Base-by-base conservation (phyloP, 305 asterid species). In the Rubia balearica region DNA sequence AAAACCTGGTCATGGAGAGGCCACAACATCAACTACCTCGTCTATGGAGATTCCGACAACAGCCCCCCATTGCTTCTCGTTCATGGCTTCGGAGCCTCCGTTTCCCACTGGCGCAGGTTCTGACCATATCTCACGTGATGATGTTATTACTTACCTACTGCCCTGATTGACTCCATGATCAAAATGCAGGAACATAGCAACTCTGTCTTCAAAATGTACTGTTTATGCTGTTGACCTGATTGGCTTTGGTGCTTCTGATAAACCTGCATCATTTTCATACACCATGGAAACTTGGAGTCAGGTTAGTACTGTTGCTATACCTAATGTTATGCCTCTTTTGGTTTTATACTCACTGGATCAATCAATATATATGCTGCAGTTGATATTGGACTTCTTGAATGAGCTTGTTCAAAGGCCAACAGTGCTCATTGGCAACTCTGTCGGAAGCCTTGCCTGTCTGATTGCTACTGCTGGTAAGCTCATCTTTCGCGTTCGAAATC, bases 201-300 rank as follows among this genome's bases (percentile, higher is more conserved):
- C 84, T 2, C 79, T 93, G 42, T 91, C 96, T 78, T 88, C 81
- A 73, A 78, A 72, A 67, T 77, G 76, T 73, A 87, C 81, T 5
- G 97, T 90, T 51, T 93, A 86, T 55, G 95, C 96, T 73, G 79
- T 93, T 67, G 97, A 93, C 80, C 98, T 93, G 75, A 85, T 93
- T 65, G 97, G 97, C 59, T 93, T 93, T 79, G 98, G 98, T 78
- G 96, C 85, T 79, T 90, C 98, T 63, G 97, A 93, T 75, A 93
- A 93, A 83, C 98, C 98, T 45, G 76, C 70, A 14, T 92, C 96
- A 45, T 93, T 88, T 79, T 78, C 78, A 38, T 93, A 90, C 72
- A 61, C 96, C 75, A 90, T 85, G 92, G 97, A 90, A 82, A 41
- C 71, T 14, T 93, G 97, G 97, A 85, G 92, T 71, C 81, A 90